Conservation (phyloP, 371 early-diverging fungal species). For the Rhizomucor miehei region DNA sequence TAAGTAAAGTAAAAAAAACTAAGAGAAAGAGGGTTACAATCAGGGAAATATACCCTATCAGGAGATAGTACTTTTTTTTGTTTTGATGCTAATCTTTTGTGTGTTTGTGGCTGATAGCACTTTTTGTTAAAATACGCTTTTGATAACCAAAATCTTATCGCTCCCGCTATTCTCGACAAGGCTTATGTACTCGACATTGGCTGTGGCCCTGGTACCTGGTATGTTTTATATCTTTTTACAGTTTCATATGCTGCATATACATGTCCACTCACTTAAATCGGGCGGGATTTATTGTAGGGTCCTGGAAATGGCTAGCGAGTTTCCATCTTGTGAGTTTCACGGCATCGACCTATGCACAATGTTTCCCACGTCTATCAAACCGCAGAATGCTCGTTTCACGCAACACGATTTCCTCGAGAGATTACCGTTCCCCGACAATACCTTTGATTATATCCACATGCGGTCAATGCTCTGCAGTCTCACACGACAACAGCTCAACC, state of each 20-base stretch:
- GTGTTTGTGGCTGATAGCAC: conserved; percentile 21
- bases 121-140: conserved; percentile 38
- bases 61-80: neutral
- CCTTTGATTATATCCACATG: conserved; percentile 58
- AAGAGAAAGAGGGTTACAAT: conserved; percentile 3
- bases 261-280: neutral
- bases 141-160: conserved; percentile 25
- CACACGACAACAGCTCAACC: conserved; percentile 31
- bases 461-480: conserved; percentile 41
- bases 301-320: conserved; percentile 17
- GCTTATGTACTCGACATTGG: conserved; percentile 36
- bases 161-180: conserved; percentile 21
- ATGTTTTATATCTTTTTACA: too few relatives aligned
- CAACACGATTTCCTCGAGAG: conserved; percentile 44
- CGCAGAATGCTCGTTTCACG: conserved; percentile 50
- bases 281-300: conserved; percentile 7
- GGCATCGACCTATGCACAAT: conserved; percentile 55
- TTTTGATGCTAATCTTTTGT: neutral
- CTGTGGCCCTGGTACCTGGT: conserved; percentile 46
- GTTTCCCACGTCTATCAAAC: conserved; percentile 56
- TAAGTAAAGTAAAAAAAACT: conserved; percentile 10
- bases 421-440: conserved; percentile 48
- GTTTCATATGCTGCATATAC: conserved; percentile 2
- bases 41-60: neutral
- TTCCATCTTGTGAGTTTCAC: conserved; percentile 32